Conservation (phyloP, 2,329 filamentous ascomycete genomes). For the Sphaerulina musiva region DNA sequence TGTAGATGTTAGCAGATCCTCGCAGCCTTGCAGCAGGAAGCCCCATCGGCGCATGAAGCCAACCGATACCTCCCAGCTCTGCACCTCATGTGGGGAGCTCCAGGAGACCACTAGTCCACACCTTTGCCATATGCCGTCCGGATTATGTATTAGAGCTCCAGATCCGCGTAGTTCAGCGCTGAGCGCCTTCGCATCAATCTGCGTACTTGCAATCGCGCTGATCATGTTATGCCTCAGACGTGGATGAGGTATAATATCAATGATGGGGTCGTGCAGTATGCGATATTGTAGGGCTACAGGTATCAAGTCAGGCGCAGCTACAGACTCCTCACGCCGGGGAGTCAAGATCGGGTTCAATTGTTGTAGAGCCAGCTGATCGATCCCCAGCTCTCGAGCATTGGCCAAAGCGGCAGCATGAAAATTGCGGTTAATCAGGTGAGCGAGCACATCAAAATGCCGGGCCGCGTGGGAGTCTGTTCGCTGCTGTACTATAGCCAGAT, state of each 20-base stretch:
- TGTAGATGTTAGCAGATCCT: constrained; percentile 35
- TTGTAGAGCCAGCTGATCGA: constrained; percentile 19
- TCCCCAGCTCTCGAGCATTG: constrained; percentile 25
- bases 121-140: constrained; percentile 22
- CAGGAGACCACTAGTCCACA: constrained; percentile 34
- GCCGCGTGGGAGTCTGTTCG: background rate
- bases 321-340: constrained; percentile 11
- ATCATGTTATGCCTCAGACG: constrained; percentile 29
- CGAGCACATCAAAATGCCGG: constrained; percentile 27
- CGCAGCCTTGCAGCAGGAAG: constrained; percentile 38
- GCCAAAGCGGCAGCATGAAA: constrained; percentile 23
- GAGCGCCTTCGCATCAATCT: constrained; percentile 24
- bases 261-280: constrained; percentile 27
- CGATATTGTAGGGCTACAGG: constrained; percentile 27
- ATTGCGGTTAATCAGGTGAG: constrained; percentile 30
- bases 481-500: no score
- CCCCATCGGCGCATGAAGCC: constrained; percentile 38
- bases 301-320: constrained; percentile 17
- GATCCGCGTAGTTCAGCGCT: constrained; percentile 23
- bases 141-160: constrained; percentile 23
- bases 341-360: constrained; percentile 18
- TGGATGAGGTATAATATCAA: constrained; percentile 28
- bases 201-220: constrained; percentile 21
- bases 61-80: constrained; percentile 41
- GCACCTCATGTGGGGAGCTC: constrained; percentile 37